phyloP scores from a whole-genome alignment of 31 red algal species.

The Odonthalia washingtoniensis region DNA sequence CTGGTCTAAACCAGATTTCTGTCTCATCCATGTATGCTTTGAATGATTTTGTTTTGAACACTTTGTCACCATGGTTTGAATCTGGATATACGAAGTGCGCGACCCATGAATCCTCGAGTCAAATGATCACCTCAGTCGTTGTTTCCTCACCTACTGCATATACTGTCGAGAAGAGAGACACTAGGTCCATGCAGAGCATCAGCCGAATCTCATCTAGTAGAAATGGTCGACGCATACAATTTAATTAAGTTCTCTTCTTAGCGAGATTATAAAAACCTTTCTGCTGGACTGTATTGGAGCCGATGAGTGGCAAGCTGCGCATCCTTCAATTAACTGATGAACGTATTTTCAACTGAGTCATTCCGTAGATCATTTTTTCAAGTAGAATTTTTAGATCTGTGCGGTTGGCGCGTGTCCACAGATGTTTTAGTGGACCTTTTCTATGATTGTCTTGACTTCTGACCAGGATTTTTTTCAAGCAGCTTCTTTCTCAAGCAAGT shows the following conservation, averaged over 20 bases:
- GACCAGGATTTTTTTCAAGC: background rate
- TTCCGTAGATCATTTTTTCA: no score
- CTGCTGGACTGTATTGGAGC: no score
- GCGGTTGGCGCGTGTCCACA: background rate
- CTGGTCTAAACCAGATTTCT: background rate
- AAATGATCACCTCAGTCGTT: background rate
- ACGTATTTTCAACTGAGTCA: no score
- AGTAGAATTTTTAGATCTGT: background rate
- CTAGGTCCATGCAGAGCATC: constrained; percentile 12
- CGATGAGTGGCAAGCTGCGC: no score
- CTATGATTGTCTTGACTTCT: background rate
- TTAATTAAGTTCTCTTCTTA: no score
- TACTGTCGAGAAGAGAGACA: background rate
- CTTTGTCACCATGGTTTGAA: background rate
- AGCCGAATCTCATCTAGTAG: background rate
- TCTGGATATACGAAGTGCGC: background rate
- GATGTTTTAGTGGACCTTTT: background rate
- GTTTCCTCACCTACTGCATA: no score
- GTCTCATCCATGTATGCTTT: background rate
- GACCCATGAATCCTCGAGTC: background rate
- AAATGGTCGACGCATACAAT: no score
- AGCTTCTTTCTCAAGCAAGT: no score
- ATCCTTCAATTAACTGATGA: no score
- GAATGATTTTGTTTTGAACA: background rate
- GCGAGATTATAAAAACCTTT: no score